Conservation (phyloP, 2,329 filamentous ascomycete species). For the Trichoderma pleuroti region DNA sequence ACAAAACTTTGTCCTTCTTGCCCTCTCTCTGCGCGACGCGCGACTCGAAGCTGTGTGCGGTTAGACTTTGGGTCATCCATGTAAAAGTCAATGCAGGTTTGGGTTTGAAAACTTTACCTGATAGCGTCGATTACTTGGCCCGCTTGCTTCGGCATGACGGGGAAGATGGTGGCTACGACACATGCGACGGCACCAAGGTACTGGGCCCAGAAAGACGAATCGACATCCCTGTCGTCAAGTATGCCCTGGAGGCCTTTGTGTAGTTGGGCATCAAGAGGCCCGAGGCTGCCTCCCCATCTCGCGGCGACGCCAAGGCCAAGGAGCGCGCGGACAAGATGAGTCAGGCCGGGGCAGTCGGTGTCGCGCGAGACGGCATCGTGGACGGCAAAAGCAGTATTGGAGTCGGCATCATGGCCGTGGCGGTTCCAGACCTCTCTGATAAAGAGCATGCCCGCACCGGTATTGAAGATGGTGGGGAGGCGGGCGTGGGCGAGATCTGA, state of each 20-base stretch:
- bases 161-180: slow-evolving; percentile 41
- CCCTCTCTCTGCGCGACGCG: slow-evolving; percentile 28
- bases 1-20: slow-evolving; percentile 37
- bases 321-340: slow-evolving; percentile 66
- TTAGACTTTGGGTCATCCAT: not conserved
- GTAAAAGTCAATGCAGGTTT: not conserved
- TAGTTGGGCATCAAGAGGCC: slow-evolving; percentile 45
- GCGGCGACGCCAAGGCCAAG: slow-evolving; percentile 69
- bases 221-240: slow-evolving; percentile 35
- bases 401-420: slow-evolving; percentile 45
- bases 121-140: slow-evolving; percentile 36
- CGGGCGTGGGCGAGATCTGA: slow-evolving; percentile 34
- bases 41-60: slow-evolving; percentile 29
- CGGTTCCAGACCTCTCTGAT: slow-evolving; percentile 50
- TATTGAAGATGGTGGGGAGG: slow-evolving; percentile 41
- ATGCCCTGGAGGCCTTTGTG: slow-evolving; percentile 42
- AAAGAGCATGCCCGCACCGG: slow-evolving; percentile 45
- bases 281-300: slow-evolving; percentile 65
- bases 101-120: slow-evolving; percentile 32
- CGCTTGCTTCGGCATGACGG: slow-evolving; percentile 38
- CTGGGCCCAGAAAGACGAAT: slow-evolving; percentile 50
- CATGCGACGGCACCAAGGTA: slow-evolving; percentile 50
- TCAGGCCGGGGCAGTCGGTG: slow-evolving; percentile 67
- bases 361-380: slow-evolving; percentile 67
- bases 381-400: slow-evolving; percentile 66